These are phyloP conservation scores for Prunus salicina DNA, from an alignment of 306 rosid species.

Conservation along the genomic window DNA sequence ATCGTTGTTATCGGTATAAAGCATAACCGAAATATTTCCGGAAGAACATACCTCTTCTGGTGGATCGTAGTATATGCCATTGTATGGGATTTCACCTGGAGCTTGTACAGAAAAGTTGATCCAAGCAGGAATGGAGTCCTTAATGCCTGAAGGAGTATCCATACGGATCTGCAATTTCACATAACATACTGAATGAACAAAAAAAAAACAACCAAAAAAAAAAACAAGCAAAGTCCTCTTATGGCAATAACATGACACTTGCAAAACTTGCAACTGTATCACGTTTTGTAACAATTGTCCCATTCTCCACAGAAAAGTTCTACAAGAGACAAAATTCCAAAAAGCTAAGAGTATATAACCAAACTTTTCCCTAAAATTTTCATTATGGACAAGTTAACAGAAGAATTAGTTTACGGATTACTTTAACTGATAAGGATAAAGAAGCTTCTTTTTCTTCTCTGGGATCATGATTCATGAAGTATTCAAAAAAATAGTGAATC, in stretches of 20 bases:
- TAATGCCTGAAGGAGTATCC: slow-evolving; percentile 93
- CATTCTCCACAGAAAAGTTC: background rate
- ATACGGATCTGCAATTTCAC: slow-evolving; percentile 67
- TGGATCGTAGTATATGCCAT: slow-evolving; percentile 93
- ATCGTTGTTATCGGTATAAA: background rate
- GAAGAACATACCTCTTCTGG: slow-evolving; percentile 79
- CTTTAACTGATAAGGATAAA: background rate
- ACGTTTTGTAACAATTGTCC: background rate
- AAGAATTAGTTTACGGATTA: background rate
- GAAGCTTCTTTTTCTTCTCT: background rate
- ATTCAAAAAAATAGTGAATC: background rate
- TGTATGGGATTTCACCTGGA: slow-evolving; percentile 89
- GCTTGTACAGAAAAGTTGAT: slow-evolving; percentile 93
- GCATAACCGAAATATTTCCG: background rate
- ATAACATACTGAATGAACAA: background rate
- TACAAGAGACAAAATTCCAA: slow-evolving; percentile 2
- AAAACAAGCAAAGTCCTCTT: background rate
- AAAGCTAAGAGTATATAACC: background rate
- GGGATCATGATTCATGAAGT: background rate
- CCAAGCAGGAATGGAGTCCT: slow-evolving; percentile 99
- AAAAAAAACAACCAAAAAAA: too few species aligned
- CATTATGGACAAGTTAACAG: background rate
- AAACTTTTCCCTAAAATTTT: background rate
- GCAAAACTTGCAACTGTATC: background rate
- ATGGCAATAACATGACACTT: background rate